Conservation (phyloP, 1,139 yeast genomes). For the Magnusiomyces paraingens region DNA sequence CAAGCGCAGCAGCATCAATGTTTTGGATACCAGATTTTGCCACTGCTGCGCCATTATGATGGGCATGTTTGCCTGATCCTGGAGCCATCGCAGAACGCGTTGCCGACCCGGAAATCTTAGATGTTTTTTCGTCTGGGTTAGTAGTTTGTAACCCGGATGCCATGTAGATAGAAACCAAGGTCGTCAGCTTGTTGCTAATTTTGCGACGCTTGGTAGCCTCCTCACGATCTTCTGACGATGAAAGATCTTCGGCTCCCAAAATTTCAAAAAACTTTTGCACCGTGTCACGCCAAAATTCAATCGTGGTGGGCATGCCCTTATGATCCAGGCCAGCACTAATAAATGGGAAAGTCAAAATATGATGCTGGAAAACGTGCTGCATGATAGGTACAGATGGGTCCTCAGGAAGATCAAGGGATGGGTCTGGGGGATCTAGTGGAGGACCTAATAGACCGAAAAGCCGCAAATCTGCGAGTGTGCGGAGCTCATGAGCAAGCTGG, state of each 20-base stretch:
- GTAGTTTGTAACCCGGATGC: conserved; percentile 69
- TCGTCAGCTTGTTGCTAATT: conserved; percentile 51
- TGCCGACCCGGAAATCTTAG: conserved; percentile 29
- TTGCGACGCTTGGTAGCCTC: conserved; percentile 67
- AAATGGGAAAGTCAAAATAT: conserved; percentile 68
- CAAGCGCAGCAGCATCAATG: conserved; percentile 34
- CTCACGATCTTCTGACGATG: conserved; percentile 65
- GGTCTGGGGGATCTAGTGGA: conserved; percentile 46
- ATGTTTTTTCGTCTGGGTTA: conserved; percentile 48
- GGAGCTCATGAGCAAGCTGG: conserved; percentile 58
- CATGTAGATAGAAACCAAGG: conserved; percentile 58
- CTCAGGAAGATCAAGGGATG: neutral
- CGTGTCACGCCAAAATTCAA: conserved; percentile 67
- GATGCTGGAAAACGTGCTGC: conserved; percentile 55
- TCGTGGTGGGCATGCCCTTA: conserved; percentile 18
- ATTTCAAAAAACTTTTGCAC: conserved; percentile 77
- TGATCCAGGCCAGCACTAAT: conserved; percentile 46
- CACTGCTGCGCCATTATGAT: conserved; percentile 36
- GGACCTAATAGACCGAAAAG: conserved; percentile 63
- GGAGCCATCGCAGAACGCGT: conserved; percentile 2
- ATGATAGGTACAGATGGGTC: conserved; percentile 50
- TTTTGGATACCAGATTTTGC: conserved; percentile 50
- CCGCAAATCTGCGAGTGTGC: conserved; percentile 47
- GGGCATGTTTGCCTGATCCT: conserved; percentile 23
- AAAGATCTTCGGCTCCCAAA: conserved; percentile 62